phyloP scores from a whole-genome alignment of 2,329 filamentous ascomycete species.

The Pezicula neosporulosa region DNA sequence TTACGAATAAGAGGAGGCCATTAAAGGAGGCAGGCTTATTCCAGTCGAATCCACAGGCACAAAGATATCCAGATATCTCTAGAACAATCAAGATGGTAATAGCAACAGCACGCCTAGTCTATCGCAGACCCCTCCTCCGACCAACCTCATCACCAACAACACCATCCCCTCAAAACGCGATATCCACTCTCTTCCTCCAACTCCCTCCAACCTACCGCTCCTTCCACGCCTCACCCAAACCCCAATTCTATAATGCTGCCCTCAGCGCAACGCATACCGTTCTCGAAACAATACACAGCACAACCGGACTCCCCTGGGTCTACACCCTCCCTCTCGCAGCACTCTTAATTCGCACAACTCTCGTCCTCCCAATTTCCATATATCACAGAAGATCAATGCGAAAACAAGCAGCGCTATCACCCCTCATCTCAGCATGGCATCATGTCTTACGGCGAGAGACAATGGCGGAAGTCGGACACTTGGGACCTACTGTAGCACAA shows the following conservation, averaged over 20 bases:
- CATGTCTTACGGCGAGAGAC: constrained; percentile 22
- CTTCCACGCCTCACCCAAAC: constrained; percentile 46
- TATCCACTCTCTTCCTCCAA: constrained; percentile 10
- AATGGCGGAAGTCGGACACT: constrained; percentile 19
- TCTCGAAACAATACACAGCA: constrained; percentile 45
- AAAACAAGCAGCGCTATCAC: constrained; percentile 38
- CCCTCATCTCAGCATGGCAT: constrained; percentile 36
- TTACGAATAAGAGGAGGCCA: neutral
- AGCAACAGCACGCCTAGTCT: neutral
- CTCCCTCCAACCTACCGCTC: constrained; percentile 28
- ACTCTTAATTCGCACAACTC: constrained; percentile 41
- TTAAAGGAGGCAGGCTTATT: too few relatives aligned
- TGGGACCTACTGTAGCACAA: constrained; percentile 16
- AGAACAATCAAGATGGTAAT: too few relatives aligned
- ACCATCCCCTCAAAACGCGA: too few relatives aligned
- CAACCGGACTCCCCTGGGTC: constrained; percentile 48
- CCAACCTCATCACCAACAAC: neutral
- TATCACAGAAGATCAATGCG: constrained; percentile 34
- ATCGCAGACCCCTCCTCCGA: neutral
- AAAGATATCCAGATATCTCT: too few relatives aligned
- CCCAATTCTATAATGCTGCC: constrained; percentile 37
- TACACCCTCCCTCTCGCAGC: constrained; percentile 51
- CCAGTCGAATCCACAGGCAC: too few relatives aligned
- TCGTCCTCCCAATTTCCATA: constrained; percentile 44
- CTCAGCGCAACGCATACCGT: constrained; percentile 40